Base-by-base conservation (phyloP, 2,329 filamentous ascomycete species). In the Juglanconis juglandina region DNA sequence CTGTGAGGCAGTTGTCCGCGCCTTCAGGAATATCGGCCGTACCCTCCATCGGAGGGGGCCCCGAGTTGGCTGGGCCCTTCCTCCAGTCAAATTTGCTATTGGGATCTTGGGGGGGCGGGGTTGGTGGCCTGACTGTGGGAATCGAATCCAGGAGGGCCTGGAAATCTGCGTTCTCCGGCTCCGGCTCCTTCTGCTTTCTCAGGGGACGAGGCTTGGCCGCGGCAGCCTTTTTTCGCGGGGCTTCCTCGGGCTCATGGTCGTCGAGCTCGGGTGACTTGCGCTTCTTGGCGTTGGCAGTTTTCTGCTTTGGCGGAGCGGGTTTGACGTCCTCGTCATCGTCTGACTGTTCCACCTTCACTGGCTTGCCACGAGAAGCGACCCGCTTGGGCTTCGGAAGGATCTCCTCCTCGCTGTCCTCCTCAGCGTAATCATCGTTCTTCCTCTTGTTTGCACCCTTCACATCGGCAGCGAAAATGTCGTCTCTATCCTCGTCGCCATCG, bases 81-180 rank as follows among this genome's bases (percentile, higher is more conserved):
- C 84, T 85, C 81, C 86, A 98, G 71, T 96, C 87, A 68, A 94
- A 97, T 68, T 96, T 97, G 32, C 78, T 78, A 65, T 86, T 82
- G 0, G 85, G 84, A 58, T 88, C 84, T 64, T 87, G 85, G 1
- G 88, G 81, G 2, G 94, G 93, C 47, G 95, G 94, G 3, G 92
- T 90, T 5, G 95, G 95, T 30, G 95, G 82, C 61, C 88, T 81
- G 47, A 99, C 85, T 1, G 86, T 91, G 5, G 92, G 90, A 62
- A 99, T 94, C 66, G 87, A 91, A 70, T 96, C 88, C 37, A 98
- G 84, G 50, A 99, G 97, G 53, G 88, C 86, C 72, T 96, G 87
- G 24, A 96, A 86, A 30, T 85, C 82, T 14, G 88, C 81, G 68
- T 86, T 87, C 68, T 96, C 92, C 2, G 83, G 75, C 6, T 80